Percentiles rank a stretch among this genome's conserved stretches.
Evolutionary conservation across 1,139 yeast genomes (phyloP).

Genomic region (Kluyveromyces sp.): DNA sequence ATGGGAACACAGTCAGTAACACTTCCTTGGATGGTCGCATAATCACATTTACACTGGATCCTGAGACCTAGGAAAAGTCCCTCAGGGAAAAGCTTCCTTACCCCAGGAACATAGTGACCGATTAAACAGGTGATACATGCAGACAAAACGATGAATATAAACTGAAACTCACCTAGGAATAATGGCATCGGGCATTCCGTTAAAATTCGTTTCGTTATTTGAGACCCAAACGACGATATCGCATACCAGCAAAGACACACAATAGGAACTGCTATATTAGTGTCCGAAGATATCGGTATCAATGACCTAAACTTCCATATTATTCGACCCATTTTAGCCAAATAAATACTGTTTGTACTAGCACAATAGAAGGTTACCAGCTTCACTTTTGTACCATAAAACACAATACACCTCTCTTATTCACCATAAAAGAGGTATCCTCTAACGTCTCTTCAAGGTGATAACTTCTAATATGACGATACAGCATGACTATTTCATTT

Average conservation of each 20-base stretch:
- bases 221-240: constrained; percentile 73
- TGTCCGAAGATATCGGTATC: background rate
- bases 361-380: no score
- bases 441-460: no score
- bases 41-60: constrained; percentile 19
- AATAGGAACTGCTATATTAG: background rate
- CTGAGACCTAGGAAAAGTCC: constrained; percentile 43
- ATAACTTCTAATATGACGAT: no score
- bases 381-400: no score
- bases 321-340: background rate
- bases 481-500: no score
- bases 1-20: constrained; percentile 69
- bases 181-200: constrained; percentile 69
- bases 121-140: constrained; percentile 27
- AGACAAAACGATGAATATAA: constrained; percentile 51
- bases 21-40: constrained; percentile 38
- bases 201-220: constrained; percentile 71
- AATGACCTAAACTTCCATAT: background rate
- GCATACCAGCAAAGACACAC: constrained; percentile 75
- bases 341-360: no score
- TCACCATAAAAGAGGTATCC: no score
- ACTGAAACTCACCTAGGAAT: constrained; percentile 82
- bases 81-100: constrained; percentile 37
- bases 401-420: no score
- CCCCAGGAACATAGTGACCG: constrained; percentile 17